Conservation (phyloP, 225 moss, liverwort and hornwort genomes). For the Ulota crispa region DNA sequence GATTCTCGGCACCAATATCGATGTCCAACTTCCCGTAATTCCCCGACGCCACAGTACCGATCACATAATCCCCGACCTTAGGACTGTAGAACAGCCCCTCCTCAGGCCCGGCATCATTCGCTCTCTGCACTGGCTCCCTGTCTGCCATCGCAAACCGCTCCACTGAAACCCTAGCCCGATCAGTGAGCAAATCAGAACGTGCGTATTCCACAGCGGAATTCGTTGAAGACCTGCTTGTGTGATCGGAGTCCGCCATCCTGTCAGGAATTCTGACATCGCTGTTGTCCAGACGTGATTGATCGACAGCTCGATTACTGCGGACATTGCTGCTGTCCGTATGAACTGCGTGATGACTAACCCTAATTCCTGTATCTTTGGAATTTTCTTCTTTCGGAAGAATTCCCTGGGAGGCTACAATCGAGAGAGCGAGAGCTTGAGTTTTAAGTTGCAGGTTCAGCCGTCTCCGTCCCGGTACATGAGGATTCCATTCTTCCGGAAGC, state of each 20-base stretch:
- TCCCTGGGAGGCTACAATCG: neutral
- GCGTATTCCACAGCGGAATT: conserved; percentile 9
- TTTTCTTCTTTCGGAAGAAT: conserved; percentile 5
- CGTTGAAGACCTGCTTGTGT: neutral
- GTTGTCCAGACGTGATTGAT: conserved; percentile 21
- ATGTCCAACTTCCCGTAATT: conserved; percentile 62
- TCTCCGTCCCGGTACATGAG: conserved; percentile 5
- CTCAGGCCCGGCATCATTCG: neutral
- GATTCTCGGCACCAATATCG: conserved; percentile 62
- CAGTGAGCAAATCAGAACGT: neutral
- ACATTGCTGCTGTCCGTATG: neutral
- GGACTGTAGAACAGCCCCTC: conserved; percentile 59
- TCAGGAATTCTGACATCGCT: conserved; percentile 28
- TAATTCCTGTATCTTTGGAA: conserved; percentile 5
- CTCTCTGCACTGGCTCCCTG: conserved; percentile 5
- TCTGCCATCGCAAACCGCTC: conserved; percentile 26
- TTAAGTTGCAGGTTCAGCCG: neutral
- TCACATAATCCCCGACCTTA: conserved; percentile 64
- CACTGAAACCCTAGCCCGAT: neutral
- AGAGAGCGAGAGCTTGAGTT: neutral
- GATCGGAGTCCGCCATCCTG: neutral
- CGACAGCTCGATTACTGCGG: neutral
- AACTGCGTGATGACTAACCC: neutral
- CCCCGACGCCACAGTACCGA: conserved; percentile 70
- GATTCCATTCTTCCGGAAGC: conserved; percentile 5